Percentiles rank a stretch among this genome's conserved stretches.
phyloP scores from a whole-genome alignment of 768 basidiomycete genomes.

The Suillus sp. region DNA sequence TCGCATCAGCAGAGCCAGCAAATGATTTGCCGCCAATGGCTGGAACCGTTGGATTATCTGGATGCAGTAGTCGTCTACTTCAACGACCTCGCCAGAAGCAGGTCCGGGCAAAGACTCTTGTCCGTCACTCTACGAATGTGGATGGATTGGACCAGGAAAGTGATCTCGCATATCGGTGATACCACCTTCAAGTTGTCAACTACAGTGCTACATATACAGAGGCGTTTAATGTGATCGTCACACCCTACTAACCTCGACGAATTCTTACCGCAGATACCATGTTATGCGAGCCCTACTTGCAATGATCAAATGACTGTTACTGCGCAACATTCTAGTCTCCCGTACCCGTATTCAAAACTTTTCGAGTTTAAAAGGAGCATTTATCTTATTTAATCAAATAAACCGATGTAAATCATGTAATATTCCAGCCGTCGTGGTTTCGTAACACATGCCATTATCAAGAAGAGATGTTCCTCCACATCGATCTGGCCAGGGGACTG shows the following conservation, averaged over 20 bases:
- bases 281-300: neutral
- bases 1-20: neutral
- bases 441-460: too few relatives aligned
- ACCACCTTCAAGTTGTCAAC: neutral
- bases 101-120: neutral
- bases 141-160: neutral
- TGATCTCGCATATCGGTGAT: neutral
- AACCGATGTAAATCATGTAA: too few relatives aligned
- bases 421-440: too few relatives aligned
- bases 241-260: neutral
- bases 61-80: neutral
- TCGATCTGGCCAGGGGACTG: too few relatives aligned
- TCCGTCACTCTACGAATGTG: slow-evolving; percentile 1
- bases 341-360: too few relatives aligned
- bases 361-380: too few relatives aligned
- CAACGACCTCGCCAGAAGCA: neutral
- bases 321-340: neutral
- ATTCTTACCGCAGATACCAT: neutral
- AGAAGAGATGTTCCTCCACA: too few relatives aligned
- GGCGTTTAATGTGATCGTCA: neutral
- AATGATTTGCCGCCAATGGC: neutral
- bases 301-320: neutral
- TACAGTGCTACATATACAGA: neutral
- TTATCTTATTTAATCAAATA: too few relatives aligned
- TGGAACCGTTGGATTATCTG: neutral